Base-by-base conservation (phyloP, 495 filamentous ascomycete genomes). In the Penicillium chermesinum region DNA sequence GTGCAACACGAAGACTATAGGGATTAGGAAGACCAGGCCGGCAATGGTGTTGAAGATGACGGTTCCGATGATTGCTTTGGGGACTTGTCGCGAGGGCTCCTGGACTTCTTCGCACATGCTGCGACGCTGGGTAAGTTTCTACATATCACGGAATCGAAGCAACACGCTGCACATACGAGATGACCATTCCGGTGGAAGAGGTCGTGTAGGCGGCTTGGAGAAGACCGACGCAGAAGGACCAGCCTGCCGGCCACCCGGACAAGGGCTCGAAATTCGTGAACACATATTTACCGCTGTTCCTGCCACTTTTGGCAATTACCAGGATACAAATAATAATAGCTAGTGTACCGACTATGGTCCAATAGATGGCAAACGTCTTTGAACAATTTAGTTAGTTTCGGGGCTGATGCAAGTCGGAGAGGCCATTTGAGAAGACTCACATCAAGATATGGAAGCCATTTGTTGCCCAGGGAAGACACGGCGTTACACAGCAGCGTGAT, bases 31-130 rank as follows among this genome's bases (percentile, higher is more conserved):
- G 41, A 84, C 55, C 39, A 88, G 76, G 1, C 83, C 84, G 2
- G 83, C 84, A 21, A 75, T 57, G 30, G 76, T 71, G 16, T 83
- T 84, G 19, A 85, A 78, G 10, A 71, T 71, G 37, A 87, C 81
- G 25, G 77, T 81, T 25, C 71, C 73, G 25, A 87, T 69, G 72
- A 87, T 85, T 36, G 83, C 81, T 44, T 75, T 76, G 5, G 84
- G 84, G 1, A 78, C 84, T 58, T 78, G 75, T 1, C 74, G 57
- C 14, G 77, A 59, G 16, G 84, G 77, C 13, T 84, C 69, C 13
- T 81, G 82, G 15, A 87, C 84, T 58, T 87, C 84, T 61, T 62
- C 60, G 16, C 71, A 74, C 75, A 82, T 79, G 16, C 78, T 76
- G 34, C 25, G 7, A 72, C 37, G 3, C 2, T 4, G 22, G 19